Base-by-base conservation (phyloP, 148 eudicot genomes). In the Rhododendron henanense region DNA sequence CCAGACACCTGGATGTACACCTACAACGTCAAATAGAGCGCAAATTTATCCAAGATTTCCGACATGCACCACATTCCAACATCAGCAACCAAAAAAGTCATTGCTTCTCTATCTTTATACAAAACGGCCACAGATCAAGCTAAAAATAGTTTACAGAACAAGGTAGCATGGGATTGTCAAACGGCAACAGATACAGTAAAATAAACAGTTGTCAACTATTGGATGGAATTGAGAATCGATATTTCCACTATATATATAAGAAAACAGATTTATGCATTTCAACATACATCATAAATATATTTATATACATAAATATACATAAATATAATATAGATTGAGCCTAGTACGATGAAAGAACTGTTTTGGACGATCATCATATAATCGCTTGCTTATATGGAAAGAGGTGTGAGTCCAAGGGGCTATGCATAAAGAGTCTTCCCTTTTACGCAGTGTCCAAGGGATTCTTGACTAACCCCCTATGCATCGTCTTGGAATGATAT, bases 41-140 rank as follows among this genome's bases (percentile, higher is more conserved):
- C 23, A 79, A n/a, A 31, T 14, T 28, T 79, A 45, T 50, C 39
- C 41, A 28, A 50, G 11, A n/a, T 2, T 48, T 1, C n/a, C 0
- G 37, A 50, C 82, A 79, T 25, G 23, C 82, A 45, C 37, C 18
- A 78, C 81, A 79, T 79, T 13, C 82, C 82, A 79, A 79, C 63
- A 79, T 50, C 39, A 50, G 37, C 37, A 79, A 48, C 28, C 28
- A 28, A 28, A 35, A 39, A 35, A 37, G 11, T 8, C 33, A 77
- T 18, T 41, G 80, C 25, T 41, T 41, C 80, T 45, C 55, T 16
- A 37, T 15, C 79, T 76, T 19, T 6, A 76, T 19, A 0, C 14
- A 78, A 19, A 78, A 78, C 15, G 2, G 31, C 14, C 25, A 44
- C 53, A 10, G 14, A 23, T 11, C 35, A 8, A 39, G 50, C 51